These are phyloP conservation scores for Achlya hypogyna DNA, from an alignment of 352 stramenopile species.

Conservation along the genomic window DNA sequence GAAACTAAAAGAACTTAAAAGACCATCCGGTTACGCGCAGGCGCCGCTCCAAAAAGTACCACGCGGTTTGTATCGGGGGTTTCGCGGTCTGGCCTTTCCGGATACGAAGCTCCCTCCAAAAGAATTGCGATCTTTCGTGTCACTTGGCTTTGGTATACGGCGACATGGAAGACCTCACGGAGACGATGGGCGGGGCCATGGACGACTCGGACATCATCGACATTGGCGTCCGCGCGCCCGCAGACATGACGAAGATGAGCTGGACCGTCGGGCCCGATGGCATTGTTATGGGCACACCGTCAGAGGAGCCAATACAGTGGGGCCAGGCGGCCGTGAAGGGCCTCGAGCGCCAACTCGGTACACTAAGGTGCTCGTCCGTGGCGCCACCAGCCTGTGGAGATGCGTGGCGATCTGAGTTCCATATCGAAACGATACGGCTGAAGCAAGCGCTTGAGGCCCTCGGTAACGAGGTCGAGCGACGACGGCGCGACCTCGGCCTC, in stretches of 20 bases:
- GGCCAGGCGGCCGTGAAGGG: neutral
- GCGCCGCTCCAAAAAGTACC: neutral
- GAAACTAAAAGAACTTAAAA: neutral
- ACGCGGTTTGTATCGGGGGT: neutral
- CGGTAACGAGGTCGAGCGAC: neutral
- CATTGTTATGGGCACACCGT: neutral
- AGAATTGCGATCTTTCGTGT: neutral
- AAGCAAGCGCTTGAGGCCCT: neutral
- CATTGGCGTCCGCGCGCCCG: neutral
- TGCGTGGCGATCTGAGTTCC: neutral
- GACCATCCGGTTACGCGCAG: neutral
- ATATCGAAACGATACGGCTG: neutral
- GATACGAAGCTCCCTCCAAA: neutral
- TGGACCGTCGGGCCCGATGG: neutral
- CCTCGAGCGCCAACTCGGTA: neutral
- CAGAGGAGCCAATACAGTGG: neutral
- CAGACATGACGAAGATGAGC: neutral
- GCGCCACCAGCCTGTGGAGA: neutral
- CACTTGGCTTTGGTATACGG: neutral
- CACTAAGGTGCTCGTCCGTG: neutral
- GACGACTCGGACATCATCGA: neutral
- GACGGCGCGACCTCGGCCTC: slow-evolving; percentile 1
- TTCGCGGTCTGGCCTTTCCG: neutral
- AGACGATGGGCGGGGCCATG: neutral
- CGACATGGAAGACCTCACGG: neutral